Conservation (phyloP, 2,329 filamentous ascomycete genomes). For the Ophiostoma ips region DNA sequence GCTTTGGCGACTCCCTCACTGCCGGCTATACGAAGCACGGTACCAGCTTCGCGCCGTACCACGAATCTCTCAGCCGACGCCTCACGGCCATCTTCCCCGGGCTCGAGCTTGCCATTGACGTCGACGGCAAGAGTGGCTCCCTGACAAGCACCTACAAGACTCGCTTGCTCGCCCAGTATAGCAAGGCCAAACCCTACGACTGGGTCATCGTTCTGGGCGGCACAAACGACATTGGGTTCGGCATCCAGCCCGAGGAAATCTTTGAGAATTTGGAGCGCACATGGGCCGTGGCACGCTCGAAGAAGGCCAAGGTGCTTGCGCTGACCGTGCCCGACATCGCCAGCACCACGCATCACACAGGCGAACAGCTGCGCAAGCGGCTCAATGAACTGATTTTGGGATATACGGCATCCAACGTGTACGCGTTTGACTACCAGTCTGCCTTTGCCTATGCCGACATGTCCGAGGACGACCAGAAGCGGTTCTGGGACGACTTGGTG, state of each 20-base stretch:
- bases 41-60: constrained; percentile 37
- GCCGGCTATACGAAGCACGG: constrained; percentile 36
- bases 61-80: constrained; percentile 27
- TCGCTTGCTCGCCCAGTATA: constrained; percentile 13
- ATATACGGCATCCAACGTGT: constrained; percentile 38
- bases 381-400: constrained; percentile 40
- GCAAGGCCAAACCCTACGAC: constrained; percentile 27
- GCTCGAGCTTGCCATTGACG: constrained; percentile 16
- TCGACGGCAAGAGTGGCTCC: constrained; percentile 19
- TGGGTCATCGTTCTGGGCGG: constrained; percentile 52
- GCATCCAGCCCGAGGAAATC: constrained; percentile 26
- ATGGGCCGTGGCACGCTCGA: constrained; percentile 36
- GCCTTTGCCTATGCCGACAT: constrained; percentile 41
- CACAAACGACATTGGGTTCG: constrained; percentile 46
- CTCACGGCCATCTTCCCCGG: constrained; percentile 31
- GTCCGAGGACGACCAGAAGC: constrained; percentile 27
- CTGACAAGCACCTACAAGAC: constrained; percentile 14
- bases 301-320: constrained; percentile 43
- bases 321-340: constrained; percentile 46
- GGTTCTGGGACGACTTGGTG: constrained; percentile 47
- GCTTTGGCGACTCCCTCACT: constrained; percentile 53
- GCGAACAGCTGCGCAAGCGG: constrained; percentile 10
- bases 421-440: constrained; percentile 39
- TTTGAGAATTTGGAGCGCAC: constrained; percentile 32
- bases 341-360: not conserved